Conservation (phyloP, 805 yeast genomes). For the Isabelozyma gotoi region DNA sequence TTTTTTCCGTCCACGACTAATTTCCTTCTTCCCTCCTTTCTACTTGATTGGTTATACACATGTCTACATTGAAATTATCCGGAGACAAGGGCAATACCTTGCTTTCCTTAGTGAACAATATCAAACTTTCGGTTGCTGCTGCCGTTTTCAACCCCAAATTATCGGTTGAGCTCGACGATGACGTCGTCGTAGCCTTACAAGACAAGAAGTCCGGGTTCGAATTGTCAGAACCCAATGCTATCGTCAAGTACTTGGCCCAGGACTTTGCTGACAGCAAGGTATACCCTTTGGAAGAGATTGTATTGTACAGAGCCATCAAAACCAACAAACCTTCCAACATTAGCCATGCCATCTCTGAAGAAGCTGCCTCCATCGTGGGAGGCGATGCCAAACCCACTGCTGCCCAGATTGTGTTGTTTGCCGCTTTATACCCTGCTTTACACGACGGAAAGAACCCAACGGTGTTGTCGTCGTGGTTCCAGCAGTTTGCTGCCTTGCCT, state of each 20-base stretch:
- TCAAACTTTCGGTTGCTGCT: conserved; percentile 46
- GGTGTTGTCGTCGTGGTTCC: conserved; percentile 36
- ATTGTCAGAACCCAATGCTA: conserved; percentile 66
- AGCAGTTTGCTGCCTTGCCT: conserved; percentile 34
- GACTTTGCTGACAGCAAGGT: conserved; percentile 41
- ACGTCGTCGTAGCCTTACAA: conserved; percentile 23
- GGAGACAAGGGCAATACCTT: conserved; percentile 24
- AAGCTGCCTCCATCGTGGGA: conserved; percentile 1
- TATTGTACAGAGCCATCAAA: conserved; percentile 41
- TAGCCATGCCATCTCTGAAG: conserved; percentile 9
- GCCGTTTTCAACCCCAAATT: conserved; percentile 25
- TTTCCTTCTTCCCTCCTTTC: background rate
- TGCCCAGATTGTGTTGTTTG: conserved; percentile 57
- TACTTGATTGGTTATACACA: too few relatives aligned
- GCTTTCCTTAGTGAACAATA: conserved; percentile 36
- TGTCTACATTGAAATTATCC: conserved; percentile 18
- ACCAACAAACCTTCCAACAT: conserved; percentile 27
- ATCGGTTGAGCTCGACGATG: conserved; percentile 21
- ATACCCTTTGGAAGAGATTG: conserved; percentile 44
- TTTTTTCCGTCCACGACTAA: background rate
- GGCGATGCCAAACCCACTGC: conserved; percentile 36
- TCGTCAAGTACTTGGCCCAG: conserved; percentile 58
- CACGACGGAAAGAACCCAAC: conserved; percentile 19
- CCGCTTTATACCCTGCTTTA: conserved; percentile 51
- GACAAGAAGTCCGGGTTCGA: conserved; percentile 42